Conservation (phyloP, 2,329 filamentous ascomycete species). For the Fusarium bactridioides region DNA sequence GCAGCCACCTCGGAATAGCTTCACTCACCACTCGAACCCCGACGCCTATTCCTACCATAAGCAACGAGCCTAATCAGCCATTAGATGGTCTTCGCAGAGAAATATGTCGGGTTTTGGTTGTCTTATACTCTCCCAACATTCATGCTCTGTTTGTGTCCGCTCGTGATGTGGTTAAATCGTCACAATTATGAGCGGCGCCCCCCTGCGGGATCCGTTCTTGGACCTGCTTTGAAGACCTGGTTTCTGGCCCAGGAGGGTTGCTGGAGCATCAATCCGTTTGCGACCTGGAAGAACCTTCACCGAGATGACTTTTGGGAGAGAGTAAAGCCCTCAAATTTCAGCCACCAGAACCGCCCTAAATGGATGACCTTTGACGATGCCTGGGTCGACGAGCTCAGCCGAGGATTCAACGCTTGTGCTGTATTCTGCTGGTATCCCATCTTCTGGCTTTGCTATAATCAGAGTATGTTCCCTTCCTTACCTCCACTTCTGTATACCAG, state of each 20-base stretch:
- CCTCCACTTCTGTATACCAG: too few relatives aligned
- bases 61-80: too few relatives aligned
- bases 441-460: conserved; percentile 62
- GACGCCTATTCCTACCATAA: too few relatives aligned
- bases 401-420: conserved; percentile 72
- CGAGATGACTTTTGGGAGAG: conserved; percentile 69
- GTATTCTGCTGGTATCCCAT: conserved; percentile 76
- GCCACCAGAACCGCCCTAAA: conserved; percentile 59
- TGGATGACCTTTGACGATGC: conserved; percentile 85
- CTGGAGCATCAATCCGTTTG: conserved; percentile 72
- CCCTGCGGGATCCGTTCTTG: conserved; percentile 72
- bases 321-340: conserved; percentile 73
- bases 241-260: conserved; percentile 71
- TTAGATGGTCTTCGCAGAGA: conserved; percentile 72
- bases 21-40: too few relatives aligned
- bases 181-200: conserved; percentile 65
- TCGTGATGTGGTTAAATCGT: conserved; percentile 67
- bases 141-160: conserved; percentile 69
- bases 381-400: conserved; percentile 78
- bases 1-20: too few relatives aligned
- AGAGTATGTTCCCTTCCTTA: conserved; percentile 38
- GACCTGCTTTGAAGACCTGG: conserved; percentile 69
- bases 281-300: conserved; percentile 66
- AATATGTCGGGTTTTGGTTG: conserved; percentile 79
- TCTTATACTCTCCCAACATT: conserved; percentile 73